Base-by-base conservation (phyloP, 352 stramenopile genomes). In the Globisporangium camurandrum region DNA sequence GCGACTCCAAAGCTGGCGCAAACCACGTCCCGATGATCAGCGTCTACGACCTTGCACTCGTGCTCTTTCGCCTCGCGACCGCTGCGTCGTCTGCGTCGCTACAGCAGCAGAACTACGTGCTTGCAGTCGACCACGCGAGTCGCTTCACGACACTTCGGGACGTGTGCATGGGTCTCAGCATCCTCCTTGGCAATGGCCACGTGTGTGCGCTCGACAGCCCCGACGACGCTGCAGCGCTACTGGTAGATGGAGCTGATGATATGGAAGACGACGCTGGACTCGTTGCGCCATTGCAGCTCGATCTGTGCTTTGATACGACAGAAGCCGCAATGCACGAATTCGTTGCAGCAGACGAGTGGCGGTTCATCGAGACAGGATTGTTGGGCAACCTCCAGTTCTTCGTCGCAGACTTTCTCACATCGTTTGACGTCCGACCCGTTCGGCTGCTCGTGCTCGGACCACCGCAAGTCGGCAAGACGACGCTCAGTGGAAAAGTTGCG, bases 21-120 rank as follows among this genome's bases (percentile, higher is more conserved):
- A 92, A 95, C 49, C 22, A 88, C 34, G 38, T 95, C 30, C 85
- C 85, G 19, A 93, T 86, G 67, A 83, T 95, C 52, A 85, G 81
- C 50, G 67, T 95, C 11, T 86, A 81, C 53, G 85, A 95, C 49
- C 49, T 92, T n/a, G 83, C 71, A 6, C 56, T 72, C 9, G 53
- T 90, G 20, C 48, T 69, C 5, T 71, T 79, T 36, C 66, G 65
- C 1, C 62, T 85, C 7, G 74, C 67, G 10, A n/a, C n/a, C n/a
- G n/a, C n/a, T n/a, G n/a, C n/a, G n/a, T 59, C 64, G 24, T 66
- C 56, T 16, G 20, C 64, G 16, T 28, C 44, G 19, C 43, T 60
- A 23, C 53, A 75, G 19, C 53, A 62, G 0, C 84, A 87, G 44
- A 72, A 65, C 22, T 88, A 93, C 38, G 50, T 89, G 26, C 46